These are phyloP conservation scores for Nemania bipapillata DNA, from an alignment of 2,329 filamentous ascomycete genomes.

Conservation along the genomic window DNA sequence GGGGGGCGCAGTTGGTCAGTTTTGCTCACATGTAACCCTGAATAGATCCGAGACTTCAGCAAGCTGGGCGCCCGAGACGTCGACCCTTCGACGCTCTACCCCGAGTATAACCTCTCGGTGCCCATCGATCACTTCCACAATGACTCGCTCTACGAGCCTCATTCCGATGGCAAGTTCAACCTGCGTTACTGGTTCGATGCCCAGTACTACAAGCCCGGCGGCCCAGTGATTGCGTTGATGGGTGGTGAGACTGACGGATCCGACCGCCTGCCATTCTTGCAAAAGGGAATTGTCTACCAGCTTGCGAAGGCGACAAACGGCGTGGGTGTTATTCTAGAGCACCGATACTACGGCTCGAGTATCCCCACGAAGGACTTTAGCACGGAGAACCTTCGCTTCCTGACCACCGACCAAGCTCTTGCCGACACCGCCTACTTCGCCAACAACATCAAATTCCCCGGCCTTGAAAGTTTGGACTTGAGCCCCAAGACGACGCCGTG, in stretches of 20 bases:
- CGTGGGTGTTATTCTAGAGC: conserved; percentile 83
- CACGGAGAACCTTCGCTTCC: conserved; percentile 78
- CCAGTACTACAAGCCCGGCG: conserved; percentile 77
- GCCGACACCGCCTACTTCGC: conserved; percentile 87
- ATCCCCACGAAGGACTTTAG: conserved; percentile 73
- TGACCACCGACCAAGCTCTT: conserved; percentile 83
- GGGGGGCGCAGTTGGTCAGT: neutral
- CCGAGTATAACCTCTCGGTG: conserved; percentile 57
- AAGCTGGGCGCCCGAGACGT: conserved; percentile 35
- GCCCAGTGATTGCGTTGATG: conserved; percentile 81
- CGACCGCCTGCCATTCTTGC: conserved; percentile 74
- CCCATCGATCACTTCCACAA: conserved; percentile 86
- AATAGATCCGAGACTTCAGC: conserved; percentile 36
- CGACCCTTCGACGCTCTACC: conserved; percentile 49
- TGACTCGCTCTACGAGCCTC: conserved; percentile 79
- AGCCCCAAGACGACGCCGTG: conserved; percentile 74
- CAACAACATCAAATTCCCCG: conserved; percentile 74
- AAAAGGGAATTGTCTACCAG: conserved; percentile 80
- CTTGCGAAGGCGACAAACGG: conserved; percentile 77
- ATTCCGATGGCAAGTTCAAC: conserved; percentile 73
- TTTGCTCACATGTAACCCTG: conserved; percentile 27
- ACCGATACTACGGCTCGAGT: conserved; percentile 85
- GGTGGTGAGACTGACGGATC: conserved; percentile 74
- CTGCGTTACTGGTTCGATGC: conserved; percentile 87
- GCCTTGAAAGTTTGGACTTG: conserved; percentile 73